Evolutionary conservation across 2,329 filamentous ascomycete genomes (phyloP).

Genomic region (Penicillium sumatraense): DNA sequence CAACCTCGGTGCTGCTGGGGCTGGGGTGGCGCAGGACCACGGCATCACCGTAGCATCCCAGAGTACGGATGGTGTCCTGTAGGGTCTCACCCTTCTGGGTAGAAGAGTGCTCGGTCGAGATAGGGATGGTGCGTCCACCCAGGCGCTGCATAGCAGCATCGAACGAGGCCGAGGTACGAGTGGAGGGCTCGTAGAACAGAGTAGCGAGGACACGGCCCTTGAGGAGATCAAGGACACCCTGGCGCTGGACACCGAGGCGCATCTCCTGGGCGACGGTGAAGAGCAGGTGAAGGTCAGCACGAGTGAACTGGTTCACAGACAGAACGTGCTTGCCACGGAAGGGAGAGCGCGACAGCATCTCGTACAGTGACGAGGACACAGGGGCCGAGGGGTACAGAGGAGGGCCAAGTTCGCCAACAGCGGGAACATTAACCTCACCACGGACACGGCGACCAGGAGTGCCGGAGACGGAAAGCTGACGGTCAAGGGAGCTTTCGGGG

Average conservation of each 20-base stretch:
- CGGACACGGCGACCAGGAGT: slow-evolving; percentile 41
- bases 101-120: slow-evolving; percentile 82
- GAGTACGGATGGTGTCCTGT: slow-evolving; percentile 89
- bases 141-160: slow-evolving; percentile 98
- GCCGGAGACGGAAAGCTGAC: slow-evolving; percentile 42
- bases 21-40: slow-evolving; percentile 94
- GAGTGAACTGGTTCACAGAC: slow-evolving; percentile 87
- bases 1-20: slow-evolving; percentile 77
- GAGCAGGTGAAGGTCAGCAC: slow-evolving; percentile 85
- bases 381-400: slow-evolving; percentile 58
- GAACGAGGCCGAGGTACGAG: slow-evolving; percentile 91
- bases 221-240: slow-evolving; percentile 85
- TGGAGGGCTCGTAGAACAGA: slow-evolving; percentile 98
- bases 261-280: slow-evolving; percentile 98
- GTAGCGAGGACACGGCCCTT: slow-evolving; percentile 85
- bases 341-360: slow-evolving; percentile 76
- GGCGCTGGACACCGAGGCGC: slow-evolving; percentile 89
- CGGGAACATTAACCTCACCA: slow-evolving; percentile 34
- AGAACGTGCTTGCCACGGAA: slow-evolving; percentile 91
- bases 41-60: slow-evolving; percentile 92
- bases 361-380: slow-evolving; percentile 62
- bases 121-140: slow-evolving; percentile 80
- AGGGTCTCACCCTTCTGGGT: slow-evolving; percentile 94
- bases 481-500: slow-evolving; percentile 42
- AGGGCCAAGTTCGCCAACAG: slow-evolving; percentile 43